A percentile compares a stretch with the other conserved stretches of the same genome.
Evolutionary conservation across 805 yeast genomes (phyloP).

Genomic region (Starmerella potacharoeniae): DNA sequence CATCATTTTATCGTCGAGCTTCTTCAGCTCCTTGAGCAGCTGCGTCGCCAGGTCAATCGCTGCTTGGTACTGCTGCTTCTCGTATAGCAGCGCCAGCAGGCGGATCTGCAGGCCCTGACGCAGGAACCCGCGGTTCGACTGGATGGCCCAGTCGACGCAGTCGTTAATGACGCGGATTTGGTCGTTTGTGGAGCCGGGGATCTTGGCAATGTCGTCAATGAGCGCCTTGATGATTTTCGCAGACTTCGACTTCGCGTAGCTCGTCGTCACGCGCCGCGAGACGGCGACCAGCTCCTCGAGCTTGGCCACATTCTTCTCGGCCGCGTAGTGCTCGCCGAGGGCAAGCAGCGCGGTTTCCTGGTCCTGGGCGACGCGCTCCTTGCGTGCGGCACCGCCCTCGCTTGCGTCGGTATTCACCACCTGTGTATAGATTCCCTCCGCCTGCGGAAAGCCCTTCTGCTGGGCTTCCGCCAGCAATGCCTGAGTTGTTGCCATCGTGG

Average conservation of each 20-base stretch:
- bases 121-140: conserved; percentile 73
- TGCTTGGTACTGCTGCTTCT: conserved; percentile 51
- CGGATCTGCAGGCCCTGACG: conserved; percentile 81
- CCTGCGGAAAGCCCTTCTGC: conserved; percentile 19
- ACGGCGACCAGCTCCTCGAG: conserved; percentile 52
- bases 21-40: conserved; percentile 74
- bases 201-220: conserved; percentile 59
- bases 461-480: conserved; percentile 29
- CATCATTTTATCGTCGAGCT: conserved; percentile 88
- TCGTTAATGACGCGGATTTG: conserved; percentile 67
- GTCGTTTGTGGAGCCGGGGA: conserved; percentile 49
- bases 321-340: conserved; percentile 60
- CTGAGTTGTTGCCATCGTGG: conserved; percentile 10
- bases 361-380: conserved; percentile 38
- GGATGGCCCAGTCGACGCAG: conserved; percentile 76
- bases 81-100: conserved; percentile 62
- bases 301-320: conserved; percentile 36
- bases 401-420: conserved; percentile 18
- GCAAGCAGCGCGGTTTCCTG: conserved; percentile 65
- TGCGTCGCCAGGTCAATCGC: conserved; percentile 62
- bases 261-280: conserved; percentile 60
- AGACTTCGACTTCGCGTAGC: conserved; percentile 84
- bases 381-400: conserved; percentile 19
- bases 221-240: conserved; percentile 78
- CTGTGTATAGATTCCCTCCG: conserved; percentile 11